phyloP scores from a whole-genome alignment of 768 basidiomycete species.

The Tylopilus rubrobrunneus region DNA sequence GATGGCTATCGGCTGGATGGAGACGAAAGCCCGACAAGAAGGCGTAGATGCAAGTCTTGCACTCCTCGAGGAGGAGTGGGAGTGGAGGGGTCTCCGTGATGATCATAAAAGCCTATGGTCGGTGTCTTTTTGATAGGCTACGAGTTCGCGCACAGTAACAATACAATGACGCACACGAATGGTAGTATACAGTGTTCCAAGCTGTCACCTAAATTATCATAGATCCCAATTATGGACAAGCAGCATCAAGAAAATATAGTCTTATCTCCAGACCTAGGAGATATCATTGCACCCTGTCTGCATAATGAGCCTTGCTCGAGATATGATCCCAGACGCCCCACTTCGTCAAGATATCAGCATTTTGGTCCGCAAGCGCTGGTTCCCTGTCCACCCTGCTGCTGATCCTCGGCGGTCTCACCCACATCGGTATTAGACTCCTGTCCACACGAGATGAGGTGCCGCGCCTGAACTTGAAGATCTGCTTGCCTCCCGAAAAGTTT shows the following conservation, averaged over 20 bases:
- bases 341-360: conserved; percentile 18
- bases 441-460: neutral
- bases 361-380: neutral
- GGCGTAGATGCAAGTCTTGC: conserved; percentile 1
- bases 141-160: no score
- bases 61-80: conserved; percentile 19
- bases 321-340: conserved; percentile 22
- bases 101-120: conserved; percentile 13
- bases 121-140: conserved; percentile 1
- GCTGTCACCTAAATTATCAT: neutral
- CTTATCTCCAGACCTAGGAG: no score
- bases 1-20: conserved; percentile 24
- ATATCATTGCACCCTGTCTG: neutral
- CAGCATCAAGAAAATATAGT: neutral
- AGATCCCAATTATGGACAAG: no score
- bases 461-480: conserved; percentile 14
- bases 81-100: neutral
- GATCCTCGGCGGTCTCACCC: conserved; percentile 1
- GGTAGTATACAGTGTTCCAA: neutral
- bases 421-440: neutral
- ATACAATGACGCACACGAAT: no score
- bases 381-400: neutral
- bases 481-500: conserved; percentile 4
- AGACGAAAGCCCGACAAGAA: conserved; percentile 10
- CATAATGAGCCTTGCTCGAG: neutral